These are phyloP conservation scores for Solanum tacnaense DNA, from an alignment of 257 asterid genomes.

Conservation along the genomic window DNA sequence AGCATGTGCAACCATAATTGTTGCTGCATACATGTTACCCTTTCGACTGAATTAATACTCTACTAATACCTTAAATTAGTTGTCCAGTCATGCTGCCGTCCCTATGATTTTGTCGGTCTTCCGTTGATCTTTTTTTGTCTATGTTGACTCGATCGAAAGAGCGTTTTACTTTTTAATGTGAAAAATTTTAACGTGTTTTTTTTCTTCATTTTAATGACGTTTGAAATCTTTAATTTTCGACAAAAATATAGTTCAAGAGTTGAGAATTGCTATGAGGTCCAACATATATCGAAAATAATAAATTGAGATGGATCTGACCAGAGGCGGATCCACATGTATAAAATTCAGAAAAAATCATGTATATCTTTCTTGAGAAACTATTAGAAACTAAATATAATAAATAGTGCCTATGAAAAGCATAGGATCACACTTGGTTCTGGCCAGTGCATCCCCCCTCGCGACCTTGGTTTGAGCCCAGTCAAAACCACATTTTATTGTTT, in stretches of 20 bases:
- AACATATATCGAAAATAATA: background rate
- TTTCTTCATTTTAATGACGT: background rate
- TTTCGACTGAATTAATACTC: background rate
- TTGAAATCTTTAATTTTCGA: background rate
- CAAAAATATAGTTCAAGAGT: background rate
- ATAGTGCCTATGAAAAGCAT: background rate
- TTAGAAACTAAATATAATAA: background rate
- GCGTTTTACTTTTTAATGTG: background rate
- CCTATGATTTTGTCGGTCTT: background rate
- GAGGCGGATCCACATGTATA: background rate
- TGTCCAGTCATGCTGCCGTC: background rate
- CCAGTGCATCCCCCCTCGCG: background rate
- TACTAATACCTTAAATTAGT: background rate
- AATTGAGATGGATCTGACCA: background rate
- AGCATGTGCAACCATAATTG: background rate
- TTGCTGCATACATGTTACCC: constrained; percentile 3
- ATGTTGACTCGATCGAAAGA: background rate
- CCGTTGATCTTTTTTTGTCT: background rate
- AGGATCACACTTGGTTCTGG: background rate
- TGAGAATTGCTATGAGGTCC: background rate
- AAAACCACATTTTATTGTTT: background rate
- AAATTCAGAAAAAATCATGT: too few species aligned
- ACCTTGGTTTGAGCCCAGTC: background rate
- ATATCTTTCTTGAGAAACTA: background rate
- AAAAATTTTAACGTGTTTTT: too few species aligned